Base-by-base conservation (phyloP, 2,329 filamentous ascomycete species). In the Fusarium secorum region DNA sequence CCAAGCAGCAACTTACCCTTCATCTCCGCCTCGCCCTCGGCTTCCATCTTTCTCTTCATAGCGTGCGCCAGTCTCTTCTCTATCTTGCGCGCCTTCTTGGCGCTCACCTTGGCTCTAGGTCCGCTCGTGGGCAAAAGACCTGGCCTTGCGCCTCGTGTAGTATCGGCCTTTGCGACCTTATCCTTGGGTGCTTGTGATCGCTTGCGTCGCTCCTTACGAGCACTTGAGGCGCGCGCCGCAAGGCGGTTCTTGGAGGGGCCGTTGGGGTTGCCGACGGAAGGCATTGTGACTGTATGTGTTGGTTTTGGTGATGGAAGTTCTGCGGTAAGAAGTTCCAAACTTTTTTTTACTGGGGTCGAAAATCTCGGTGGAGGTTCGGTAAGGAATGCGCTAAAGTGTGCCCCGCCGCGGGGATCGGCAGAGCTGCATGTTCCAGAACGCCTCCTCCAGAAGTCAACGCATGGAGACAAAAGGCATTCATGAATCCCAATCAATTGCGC, bases 211-310 rank as follows among this genome's bases (percentile, higher is more conserved):
- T 79, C 75, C 70, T 85, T 85, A 56, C 81, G 82, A 42, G 80
- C 79, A 70, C 80, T 84, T 57, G 84, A 81, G 24, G 83, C 81
- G 66, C 82, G 81, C 38, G 85, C 84, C 22, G 81, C 81, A 41
- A 85, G 79, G 18, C 86, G 84, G 82, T 87, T 88, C 75, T 84
- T 85, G 57, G 85, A 88, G 14, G 83, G 82, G 49, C 81, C 83
- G 83, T 89, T 89, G 75, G 87, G 87, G 80, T 88, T 89, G 71
- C 86, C 85, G 73, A 87, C 84, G 51, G 86, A 88, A 20, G 85
- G 83, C 86, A 88, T 88, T 68, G 60, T 75, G 54, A 28, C 10
- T 58, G 22, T 42, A 45, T 41, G 39, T 48, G 38, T 36, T 30
- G 55, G 30, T 51, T 48, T 51, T 64, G 33, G 49, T 45, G 51